Evolutionary conservation across 495 filamentous ascomycete species (phyloP), one percentile per base, ranked within the genome.

Genomic region (Penicillium lagena): DNA sequence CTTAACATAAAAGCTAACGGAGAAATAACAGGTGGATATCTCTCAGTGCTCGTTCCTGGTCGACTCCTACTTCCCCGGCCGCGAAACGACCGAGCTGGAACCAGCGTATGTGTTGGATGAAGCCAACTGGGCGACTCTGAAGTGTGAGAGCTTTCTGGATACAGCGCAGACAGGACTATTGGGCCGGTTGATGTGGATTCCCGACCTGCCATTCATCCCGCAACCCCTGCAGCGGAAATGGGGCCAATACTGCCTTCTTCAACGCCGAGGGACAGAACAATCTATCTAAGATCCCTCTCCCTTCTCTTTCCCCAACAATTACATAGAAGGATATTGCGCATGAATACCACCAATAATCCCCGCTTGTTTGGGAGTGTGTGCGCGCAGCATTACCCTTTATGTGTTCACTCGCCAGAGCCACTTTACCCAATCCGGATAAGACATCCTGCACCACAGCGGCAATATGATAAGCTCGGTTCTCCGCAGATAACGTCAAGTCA

Each of bases 131-230:
- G 80, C 90, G 46, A 65, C 69, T 30, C 62, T 95, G 17, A 67
- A 75, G 14, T 96, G 94, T 58, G 61, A 78, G 46, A 71, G 67
- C 10, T 97, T 97, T 57, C 69, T 99, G 14, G 93, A 99, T 64
- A 75, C 87, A 4, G 76, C 79, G 5, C 70, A 71, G 48, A 96
- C 94, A 1, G 67, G 77, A 34, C 67, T 86, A 17, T 39, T 96
- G 2, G 84, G 85, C n/a, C 76, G 93, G 40, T 73, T 87, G 29
- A 64, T 95, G 46, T 96, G 90, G 90, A 61, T 94, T 29, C 94
- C 93, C 1, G 78, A 94, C 49, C 70, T 74, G 53, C 67, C 76
- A 9, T 53, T 89, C 13, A 70, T 96, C 35, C 90, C 89, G 9
- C 70, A 80, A 43, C 71, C 71, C 43, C 83, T 78, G 40, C 79